Base-by-base conservation (phyloP, 2,329 filamentous ascomycete species). In the Neurospora sp. region DNA sequence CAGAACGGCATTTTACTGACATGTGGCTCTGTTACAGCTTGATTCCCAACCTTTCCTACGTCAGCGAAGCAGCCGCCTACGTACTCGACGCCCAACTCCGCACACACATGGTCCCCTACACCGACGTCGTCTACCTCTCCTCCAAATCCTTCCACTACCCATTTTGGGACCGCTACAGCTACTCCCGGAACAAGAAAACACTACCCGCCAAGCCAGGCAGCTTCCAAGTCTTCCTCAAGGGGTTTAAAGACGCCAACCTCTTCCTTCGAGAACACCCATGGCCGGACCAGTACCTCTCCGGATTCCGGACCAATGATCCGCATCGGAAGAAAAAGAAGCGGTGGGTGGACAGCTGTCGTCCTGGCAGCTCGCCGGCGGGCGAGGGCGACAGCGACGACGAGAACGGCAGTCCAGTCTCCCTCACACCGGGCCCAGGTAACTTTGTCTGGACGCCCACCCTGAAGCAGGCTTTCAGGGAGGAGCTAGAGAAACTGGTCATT, bases 131-230 rank as follows among this genome's bases (percentile, higher is more conserved):
- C 40, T 92, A 91, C 77, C 84, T 99, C 36, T 96, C 95, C 6
- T 98, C 96, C 19, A 98, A 97, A 79, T 96, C 94, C 1, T 99
- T 99, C 79, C 94, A 96, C 80, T 99, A 99, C 78, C 96, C 97
- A 71, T 98, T 96, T 79, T 99, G 94, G 94, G 94, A 97, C 77
- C 89, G 95, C 23, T 88, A 94, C 76, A 93, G 90, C 76, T 96
- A 91, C 77, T 93, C 96, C 78, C 88, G 93, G 77, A 96, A 93
- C 78, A 92, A 91, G 80, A 97, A 93, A 80, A 85, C 91, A 1
- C 85, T 98, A 2, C 96, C 96, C 0, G 86, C 93, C 58, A 99
- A 99, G 79, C 90, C 92, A 10, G 96, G 96, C 40, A 98, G 95
- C 79, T 98, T 99, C 78, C 96, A 99, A 78, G 93, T 98, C 39